phyloP scores from a whole-genome alignment of 192 early-diverging fungal species.

The Martensiomyces pterosporus region DNA sequence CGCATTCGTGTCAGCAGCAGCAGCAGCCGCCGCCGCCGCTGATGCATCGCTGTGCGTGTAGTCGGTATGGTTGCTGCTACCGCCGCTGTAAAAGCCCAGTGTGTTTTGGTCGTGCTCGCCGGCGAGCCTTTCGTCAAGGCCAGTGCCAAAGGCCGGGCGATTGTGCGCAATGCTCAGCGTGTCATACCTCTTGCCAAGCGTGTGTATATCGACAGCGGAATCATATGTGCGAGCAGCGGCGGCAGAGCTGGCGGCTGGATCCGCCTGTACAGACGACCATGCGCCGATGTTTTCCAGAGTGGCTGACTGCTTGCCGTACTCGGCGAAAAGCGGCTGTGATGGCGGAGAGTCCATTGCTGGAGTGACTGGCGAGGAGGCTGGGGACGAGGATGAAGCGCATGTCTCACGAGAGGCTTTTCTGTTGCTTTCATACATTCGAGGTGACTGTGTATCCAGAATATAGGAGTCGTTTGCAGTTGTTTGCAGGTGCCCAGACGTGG shows the following conservation, averaged over 20 bases:
- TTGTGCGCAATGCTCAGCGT: conserved; percentile 16
- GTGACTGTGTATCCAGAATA: no score
- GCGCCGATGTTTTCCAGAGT: conserved; percentile 41
- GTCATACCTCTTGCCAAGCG: conserved; percentile 26
- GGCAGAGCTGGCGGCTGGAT: conserved; percentile 7
- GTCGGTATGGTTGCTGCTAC: background rate
- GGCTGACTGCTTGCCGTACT: conserved; percentile 18
- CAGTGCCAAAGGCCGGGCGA: background rate
- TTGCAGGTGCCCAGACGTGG: no score
- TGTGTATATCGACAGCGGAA: conserved; percentile 10
- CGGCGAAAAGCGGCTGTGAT: conserved; percentile 21
- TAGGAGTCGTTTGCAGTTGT: no score
- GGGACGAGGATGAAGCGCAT: conserved; percentile 30
- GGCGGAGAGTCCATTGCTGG: conserved; percentile 24
- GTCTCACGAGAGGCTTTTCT: conserved; percentile 26
- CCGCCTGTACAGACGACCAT: conserved; percentile 37
- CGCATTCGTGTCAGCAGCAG: no score
- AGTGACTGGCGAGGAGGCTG: conserved; percentile 31
- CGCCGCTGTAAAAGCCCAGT: background rate
- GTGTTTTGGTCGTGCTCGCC: background rate
- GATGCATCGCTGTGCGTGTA: background rate
- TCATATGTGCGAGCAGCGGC: conserved; percentile 4
- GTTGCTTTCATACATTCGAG: conserved; percentile 24
- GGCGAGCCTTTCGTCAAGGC: no score
- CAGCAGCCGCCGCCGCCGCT: background rate